These are phyloP conservation scores for Xylaria bambusicola DNA, from an alignment of 495 filamentous ascomycete genomes.

Conservation along the genomic window DNA sequence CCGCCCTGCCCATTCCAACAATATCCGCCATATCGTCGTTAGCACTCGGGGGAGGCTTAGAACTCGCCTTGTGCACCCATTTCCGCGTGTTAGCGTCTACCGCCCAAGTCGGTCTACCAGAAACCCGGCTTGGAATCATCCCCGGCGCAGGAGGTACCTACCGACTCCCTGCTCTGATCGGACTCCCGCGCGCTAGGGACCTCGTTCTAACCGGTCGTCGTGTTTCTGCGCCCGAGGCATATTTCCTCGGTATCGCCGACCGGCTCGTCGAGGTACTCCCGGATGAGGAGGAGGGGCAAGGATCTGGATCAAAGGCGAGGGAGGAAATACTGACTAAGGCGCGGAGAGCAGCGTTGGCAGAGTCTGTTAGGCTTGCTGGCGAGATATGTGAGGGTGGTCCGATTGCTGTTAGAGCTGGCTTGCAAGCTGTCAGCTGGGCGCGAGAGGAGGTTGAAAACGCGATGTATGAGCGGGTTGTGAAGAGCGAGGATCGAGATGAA, in stretches of 20 bases:
- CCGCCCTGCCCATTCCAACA: conserved; percentile 78
- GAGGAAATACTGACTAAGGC: conserved; percentile 46
- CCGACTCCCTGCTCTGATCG: conserved; percentile 76
- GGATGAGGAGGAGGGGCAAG: conserved; percentile 52
- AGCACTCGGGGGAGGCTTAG: conserved; percentile 89
- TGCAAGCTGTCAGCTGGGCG: conserved; percentile 68
- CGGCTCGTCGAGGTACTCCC: conserved; percentile 72
- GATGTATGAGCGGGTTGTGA: conserved; percentile 77
- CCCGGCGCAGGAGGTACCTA: conserved; percentile 93
- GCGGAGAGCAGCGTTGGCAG: conserved; percentile 64
- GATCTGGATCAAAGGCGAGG: conserved; percentile 36
- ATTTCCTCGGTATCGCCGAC: conserved; percentile 81
- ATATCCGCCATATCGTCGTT: conserved; percentile 78
- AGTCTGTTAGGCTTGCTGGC: conserved; percentile 73
- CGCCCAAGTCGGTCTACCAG: conserved; percentile 78
- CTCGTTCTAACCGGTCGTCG: conserved; percentile 82
- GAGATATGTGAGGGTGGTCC: conserved; percentile 89
- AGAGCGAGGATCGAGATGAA: conserved; percentile 83
- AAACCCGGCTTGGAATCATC: conserved; percentile 89
- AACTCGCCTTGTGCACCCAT: conserved; percentile 82
- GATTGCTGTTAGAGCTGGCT: conserved; percentile 69
- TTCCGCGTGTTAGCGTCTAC: conserved; percentile 79
- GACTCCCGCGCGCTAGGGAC: conserved; percentile 72
- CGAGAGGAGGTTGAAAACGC: conserved; percentile 70
- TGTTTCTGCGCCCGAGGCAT: conserved; percentile 76